A percentile compares a stretch with the other conserved stretches of the same genome.
Evolutionary conservation across 495 filamentous ascomycete genomes (phyloP).

Genomic region (Baudoinia panamericana): DNA sequence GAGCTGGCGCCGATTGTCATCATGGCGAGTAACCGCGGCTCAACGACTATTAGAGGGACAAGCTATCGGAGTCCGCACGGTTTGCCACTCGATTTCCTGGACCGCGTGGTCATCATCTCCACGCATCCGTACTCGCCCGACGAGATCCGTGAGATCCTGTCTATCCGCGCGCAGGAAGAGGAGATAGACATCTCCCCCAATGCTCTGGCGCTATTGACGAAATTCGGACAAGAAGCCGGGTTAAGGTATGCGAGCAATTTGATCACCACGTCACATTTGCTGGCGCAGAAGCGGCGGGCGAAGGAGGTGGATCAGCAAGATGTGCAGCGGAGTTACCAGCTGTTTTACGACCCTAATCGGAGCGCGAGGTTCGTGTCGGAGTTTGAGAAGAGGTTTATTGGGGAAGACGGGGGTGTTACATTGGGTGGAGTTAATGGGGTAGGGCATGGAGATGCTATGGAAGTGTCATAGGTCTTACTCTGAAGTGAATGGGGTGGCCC

Average conservation of each 20-base stretch:
- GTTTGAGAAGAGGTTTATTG: conserved; percentile 86
- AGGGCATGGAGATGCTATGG: conserved; percentile 19
- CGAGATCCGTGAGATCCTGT: conserved; percentile 80
- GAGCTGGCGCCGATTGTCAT: conserved; percentile 95
- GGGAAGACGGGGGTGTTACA: conserved; percentile 65
- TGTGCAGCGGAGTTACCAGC: conserved; percentile 78
- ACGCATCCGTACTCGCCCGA: conserved; percentile 76
- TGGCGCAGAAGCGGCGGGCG: conserved; percentile 64
- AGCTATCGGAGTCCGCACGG: conserved; percentile 86
- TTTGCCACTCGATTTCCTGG: conserved; percentile 87
- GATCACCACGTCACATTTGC: conserved; percentile 80
- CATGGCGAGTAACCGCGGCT: conserved; percentile 96
- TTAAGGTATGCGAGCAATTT: conserved; percentile 89
- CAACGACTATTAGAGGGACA: conserved; percentile 85
- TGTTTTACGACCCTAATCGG: conserved; percentile 81
- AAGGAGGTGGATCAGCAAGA: conserved; percentile 72
- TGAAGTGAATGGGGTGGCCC: too few species aligned
- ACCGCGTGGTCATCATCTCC: conserved; percentile 91
- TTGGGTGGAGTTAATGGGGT: conserved; percentile 13
- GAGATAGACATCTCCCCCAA: conserved; percentile 83
- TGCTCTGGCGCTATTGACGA: conserved; percentile 80
- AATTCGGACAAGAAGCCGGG: conserved; percentile 87
- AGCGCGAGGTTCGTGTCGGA: conserved; percentile 83
- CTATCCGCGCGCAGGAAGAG: conserved; percentile 86
- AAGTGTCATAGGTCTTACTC: conserved; percentile 10